Percentiles rank a stretch among this genome's conserved stretches.
Evolutionary conservation across 805 yeast species (phyloP).

Genomic region (Monosporozyma unispora): DNA sequence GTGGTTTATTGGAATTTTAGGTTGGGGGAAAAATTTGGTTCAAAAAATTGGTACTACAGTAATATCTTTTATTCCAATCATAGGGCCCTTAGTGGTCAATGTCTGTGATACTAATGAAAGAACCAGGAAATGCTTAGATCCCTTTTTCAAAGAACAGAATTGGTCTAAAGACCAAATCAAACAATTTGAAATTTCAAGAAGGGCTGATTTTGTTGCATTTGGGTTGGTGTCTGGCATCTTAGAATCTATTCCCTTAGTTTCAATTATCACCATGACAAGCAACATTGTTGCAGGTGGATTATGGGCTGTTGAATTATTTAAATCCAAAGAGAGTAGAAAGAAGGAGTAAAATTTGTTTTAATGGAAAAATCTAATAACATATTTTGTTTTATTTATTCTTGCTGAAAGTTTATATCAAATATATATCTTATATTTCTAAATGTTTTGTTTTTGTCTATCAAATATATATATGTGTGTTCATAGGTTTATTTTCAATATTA

Average conservation of each 20-base stretch:
- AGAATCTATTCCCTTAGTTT: constrained; percentile 47
- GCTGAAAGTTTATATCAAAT: neutral
- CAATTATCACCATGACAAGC: constrained; percentile 47
- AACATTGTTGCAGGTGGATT: constrained; percentile 55
- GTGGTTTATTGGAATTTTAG: neutral
- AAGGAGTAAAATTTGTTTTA: neutral
- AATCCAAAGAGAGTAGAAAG: neutral
- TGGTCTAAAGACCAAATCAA: constrained; percentile 24
- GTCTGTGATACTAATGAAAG: constrained; percentile 23
- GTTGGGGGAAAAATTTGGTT: neutral
- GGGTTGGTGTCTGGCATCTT: constrained; percentile 44
- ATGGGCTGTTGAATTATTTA: constrained; percentile 37
- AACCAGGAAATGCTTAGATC: constrained; percentile 19
- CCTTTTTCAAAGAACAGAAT: constrained; percentile 18
- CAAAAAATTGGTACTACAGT: neutral
- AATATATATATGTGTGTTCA: neutral
- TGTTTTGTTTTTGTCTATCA: neutral
- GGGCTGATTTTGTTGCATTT: constrained; percentile 37
- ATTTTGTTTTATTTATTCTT: neutral
- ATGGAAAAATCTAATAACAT: neutral
- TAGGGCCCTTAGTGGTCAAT: constrained; percentile 28
- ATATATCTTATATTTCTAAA: neutral
- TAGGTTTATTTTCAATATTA: too few relatives aligned
- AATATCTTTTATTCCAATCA: constrained; percentile 22
- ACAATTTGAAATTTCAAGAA: constrained; percentile 29